Evolutionary conservation across 148 eudicot genomes (phyloP).

Genomic region (Rhododendron vialii): DNA sequence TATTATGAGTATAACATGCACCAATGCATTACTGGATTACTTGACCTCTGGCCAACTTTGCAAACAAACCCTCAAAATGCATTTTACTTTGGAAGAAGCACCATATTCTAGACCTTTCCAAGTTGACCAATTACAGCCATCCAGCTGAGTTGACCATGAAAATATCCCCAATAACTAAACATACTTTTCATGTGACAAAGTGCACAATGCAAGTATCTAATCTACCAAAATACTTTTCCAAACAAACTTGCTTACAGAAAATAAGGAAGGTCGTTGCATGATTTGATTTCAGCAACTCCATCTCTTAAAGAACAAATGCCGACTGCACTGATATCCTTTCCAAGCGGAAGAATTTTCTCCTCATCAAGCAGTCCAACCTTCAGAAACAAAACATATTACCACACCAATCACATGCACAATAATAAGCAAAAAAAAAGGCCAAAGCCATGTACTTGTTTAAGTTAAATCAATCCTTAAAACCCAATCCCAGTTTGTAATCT

Average conservation of each 20-base stretch:
- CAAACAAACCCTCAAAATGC: not conserved
- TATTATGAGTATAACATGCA: not conserved
- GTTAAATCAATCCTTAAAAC: not conserved
- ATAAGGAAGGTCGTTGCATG: constrained; percentile 72
- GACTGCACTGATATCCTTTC: constrained; percentile 82
- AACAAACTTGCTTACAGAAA: constrained; percentile 55
- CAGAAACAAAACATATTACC: constrained; percentile 9
- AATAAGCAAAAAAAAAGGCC: not conserved
- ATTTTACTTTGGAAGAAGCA: not conserved
- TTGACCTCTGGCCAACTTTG: not conserved
- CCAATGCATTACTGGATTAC: too few species aligned
- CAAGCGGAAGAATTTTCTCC: constrained; percentile 86
- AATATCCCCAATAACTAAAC: not conserved
- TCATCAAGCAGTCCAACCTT: constrained; percentile 84
- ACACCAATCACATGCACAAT: not conserved
- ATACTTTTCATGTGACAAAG: not conserved
- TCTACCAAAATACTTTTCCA: not conserved
- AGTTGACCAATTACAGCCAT: not conserved
- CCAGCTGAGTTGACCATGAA: not conserved
- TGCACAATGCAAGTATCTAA: not conserved
- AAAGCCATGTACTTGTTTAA: not conserved
- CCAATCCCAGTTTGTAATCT: not conserved
- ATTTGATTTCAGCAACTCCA: constrained; percentile 61
- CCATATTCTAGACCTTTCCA: not conserved
- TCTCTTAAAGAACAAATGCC: constrained; percentile 56